Conservation (phyloP, 2,329 filamentous ascomycete species). For the Zymoseptoria pseudotritici region DNA sequence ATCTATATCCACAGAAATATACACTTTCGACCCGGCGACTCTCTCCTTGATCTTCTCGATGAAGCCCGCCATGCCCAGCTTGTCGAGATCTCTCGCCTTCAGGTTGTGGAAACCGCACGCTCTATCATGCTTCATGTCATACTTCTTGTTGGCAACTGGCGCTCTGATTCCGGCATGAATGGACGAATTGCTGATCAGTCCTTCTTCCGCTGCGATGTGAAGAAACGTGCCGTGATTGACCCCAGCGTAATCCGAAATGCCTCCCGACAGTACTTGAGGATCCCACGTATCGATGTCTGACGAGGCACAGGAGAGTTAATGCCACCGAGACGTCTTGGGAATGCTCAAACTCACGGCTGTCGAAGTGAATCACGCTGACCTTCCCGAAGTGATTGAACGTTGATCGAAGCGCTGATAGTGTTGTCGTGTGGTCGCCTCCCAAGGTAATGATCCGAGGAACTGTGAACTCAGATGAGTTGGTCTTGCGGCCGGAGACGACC, state of each 20-base stretch:
- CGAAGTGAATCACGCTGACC: constrained; percentile 53
- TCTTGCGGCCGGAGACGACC: constrained; percentile 39
- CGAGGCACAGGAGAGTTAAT: constrained; percentile 13
- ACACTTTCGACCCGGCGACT: constrained; percentile 47
- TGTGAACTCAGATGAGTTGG: constrained; percentile 35
- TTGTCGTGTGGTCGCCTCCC: constrained; percentile 50
- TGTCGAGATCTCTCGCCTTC: constrained; percentile 49
- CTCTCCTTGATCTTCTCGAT: constrained; percentile 44
- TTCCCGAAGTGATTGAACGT: constrained; percentile 45
- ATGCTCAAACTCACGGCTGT: constrained; percentile 42
- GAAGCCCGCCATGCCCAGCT: constrained; percentile 40
- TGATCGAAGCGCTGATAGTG: constrained; percentile 45
- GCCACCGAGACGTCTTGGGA: not conserved
- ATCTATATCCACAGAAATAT: constrained; percentile 51
- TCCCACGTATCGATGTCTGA: constrained; percentile 46
- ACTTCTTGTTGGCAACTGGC: constrained; percentile 42
- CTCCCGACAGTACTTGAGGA: constrained; percentile 48
- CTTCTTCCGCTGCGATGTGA: constrained; percentile 56
- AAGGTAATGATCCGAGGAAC: constrained; percentile 47
- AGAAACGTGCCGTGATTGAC: constrained; percentile 57
- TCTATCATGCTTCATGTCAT: constrained; percentile 49
- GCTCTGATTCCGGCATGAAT: constrained; percentile 57
- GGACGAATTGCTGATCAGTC: constrained; percentile 50
- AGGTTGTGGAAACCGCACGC: constrained; percentile 53
- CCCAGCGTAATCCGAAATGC: constrained; percentile 53